These are phyloP conservation scores for Acrodontium crateriforme DNA, from an alignment of 2,329 filamentous ascomycete genomes.

Conservation along the genomic window DNA sequence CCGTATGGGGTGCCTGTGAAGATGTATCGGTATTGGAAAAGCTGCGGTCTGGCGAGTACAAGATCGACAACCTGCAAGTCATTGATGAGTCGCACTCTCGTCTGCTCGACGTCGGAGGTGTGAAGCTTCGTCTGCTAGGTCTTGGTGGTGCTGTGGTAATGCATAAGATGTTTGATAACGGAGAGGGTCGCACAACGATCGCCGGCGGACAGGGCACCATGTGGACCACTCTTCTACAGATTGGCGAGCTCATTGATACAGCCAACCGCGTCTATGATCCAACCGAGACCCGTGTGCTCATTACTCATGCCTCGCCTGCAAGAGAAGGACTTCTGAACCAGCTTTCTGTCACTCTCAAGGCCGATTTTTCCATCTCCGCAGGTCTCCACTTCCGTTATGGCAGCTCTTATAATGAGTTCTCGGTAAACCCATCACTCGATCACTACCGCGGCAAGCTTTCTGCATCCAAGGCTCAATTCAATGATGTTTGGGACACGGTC, in stretches of 20 bases:
- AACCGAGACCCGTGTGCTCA: conserved; percentile 89
- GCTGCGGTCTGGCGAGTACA: conserved; percentile 94
- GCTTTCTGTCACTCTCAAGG: conserved; percentile 91
- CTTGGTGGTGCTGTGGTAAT: conserved; percentile 95
- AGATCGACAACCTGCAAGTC: conserved; percentile 92
- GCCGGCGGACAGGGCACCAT: conserved; percentile 96
- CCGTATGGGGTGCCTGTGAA: conserved; percentile 97
- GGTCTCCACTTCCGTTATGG: conserved; percentile 97
- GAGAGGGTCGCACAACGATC: conserved; percentile 93
- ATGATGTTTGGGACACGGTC: conserved; percentile 98
- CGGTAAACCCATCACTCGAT: conserved; percentile 92
- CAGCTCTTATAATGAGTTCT: conserved; percentile 99
- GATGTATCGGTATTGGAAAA: conserved; percentile 96
- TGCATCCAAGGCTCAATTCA: conserved; percentile 95
- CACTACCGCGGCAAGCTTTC: conserved; percentile 98
- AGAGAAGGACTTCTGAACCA: conserved; percentile 95
- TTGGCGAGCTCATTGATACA: conserved; percentile 95
- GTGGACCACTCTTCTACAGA: conserved; percentile 97
- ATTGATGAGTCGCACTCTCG: conserved; percentile 97
- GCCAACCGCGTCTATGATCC: conserved; percentile 97
- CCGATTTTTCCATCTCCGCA: conserved; percentile 94
- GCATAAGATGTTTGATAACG: conserved; percentile 99
- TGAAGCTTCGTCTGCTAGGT: conserved; percentile 87
- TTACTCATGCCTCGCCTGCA: conserved; percentile 92
- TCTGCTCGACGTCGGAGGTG: conserved; percentile 83